Evolutionary conservation across 305 asterid species (phyloP).

Genomic region (Fraxinus albicans): DNA sequence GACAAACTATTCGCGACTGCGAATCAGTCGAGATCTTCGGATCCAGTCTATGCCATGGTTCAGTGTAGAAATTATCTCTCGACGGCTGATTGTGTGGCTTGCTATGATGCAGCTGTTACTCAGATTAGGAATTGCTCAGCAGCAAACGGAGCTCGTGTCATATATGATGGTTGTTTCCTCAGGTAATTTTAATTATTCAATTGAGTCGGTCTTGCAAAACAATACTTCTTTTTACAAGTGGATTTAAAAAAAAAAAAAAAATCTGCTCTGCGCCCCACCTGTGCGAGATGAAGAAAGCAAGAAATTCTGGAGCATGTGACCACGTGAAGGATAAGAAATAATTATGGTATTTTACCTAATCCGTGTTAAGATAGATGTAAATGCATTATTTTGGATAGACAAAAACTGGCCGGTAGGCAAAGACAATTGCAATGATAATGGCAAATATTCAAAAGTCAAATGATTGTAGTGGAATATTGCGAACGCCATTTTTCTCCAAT

Average conservation of each 20-base stretch:
- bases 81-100: conserved; percentile 59
- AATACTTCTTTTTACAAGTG: neutral
- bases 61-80: conserved; percentile 80
- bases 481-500: neutral
- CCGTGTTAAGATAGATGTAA: no score
- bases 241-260: no score
- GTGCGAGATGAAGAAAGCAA: neutral
- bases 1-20: conserved; percentile 58
- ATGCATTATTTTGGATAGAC: neutral
- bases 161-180: conserved; percentile 64
- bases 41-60: conserved; percentile 70
- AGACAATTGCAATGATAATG: neutral
- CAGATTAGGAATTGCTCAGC: conserved; percentile 55
- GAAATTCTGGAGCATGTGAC: neutral
- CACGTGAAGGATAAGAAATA: neutral
- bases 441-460: neutral
- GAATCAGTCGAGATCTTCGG: conserved; percentile 49
- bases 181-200: conserved; percentile 39
- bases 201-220: neutral
- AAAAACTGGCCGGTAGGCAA: neutral
- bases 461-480: neutral
- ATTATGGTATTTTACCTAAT: neutral
- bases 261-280: no score
- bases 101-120: conserved; percentile 64
- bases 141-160: conserved; percentile 57